phyloP scores from a whole-genome alignment of 129 eudicot species.

The Oenanthe sinensis region DNA sequence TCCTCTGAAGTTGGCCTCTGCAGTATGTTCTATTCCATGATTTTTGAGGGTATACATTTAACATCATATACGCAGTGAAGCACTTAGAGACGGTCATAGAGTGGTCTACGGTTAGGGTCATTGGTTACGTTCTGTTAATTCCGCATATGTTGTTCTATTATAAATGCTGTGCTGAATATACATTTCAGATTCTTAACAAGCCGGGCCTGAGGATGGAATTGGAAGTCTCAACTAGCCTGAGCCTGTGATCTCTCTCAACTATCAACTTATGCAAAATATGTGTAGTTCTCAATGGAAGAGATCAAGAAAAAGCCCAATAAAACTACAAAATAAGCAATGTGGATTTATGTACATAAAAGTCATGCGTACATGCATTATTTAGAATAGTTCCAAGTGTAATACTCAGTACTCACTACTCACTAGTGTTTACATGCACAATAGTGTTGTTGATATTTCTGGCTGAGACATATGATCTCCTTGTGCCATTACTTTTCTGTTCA shows the following conservation, averaged over 20 bases:
- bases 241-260: neutral
- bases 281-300: neutral
- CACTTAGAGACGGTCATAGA: neutral
- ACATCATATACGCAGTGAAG: neutral
- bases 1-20: neutral
- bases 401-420: no score
- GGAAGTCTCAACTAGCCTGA: conserved; percentile 58
- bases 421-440: neutral
- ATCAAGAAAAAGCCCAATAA: neutral
- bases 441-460: neutral
- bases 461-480: neutral
- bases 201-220: conserved; percentile 75
- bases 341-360: neutral
- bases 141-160: neutral
- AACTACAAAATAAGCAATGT: neutral
- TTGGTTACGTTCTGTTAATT: neutral
- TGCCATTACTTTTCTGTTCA: neutral
- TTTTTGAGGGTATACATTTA: neutral
- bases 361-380: neutral
- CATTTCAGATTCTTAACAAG: conserved; percentile 53
- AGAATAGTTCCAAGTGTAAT: neutral
- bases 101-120: neutral
- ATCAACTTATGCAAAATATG: neutral
- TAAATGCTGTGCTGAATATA: neutral
- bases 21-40: neutral